A percentile compares a stretch with the other conserved stretches of the same genome.
Conservation (phyloP, 1,284 basidiomycete species). For the Marasmius fiardii region DNA sequence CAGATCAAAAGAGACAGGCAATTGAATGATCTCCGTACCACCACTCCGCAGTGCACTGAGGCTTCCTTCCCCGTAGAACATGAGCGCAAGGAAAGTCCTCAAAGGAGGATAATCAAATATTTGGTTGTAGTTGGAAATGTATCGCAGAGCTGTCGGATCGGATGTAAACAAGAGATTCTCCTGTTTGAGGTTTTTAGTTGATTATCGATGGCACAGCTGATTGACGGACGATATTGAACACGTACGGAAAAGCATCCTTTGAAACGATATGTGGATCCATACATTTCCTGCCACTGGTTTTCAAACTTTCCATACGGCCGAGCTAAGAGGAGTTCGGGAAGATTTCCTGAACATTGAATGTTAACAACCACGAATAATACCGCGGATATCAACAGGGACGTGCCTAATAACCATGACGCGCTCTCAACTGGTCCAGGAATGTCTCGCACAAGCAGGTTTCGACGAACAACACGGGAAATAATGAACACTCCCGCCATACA, state of each 20-base stretch:
- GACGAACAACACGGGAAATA: no score
- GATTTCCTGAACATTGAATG: slow-evolving; percentile 5
- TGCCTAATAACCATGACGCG: no score
- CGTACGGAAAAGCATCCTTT: slow-evolving; percentile 6
- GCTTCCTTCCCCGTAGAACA: neutral
- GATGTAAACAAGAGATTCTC: neutral
- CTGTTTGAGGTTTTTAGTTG: neutral
- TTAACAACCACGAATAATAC: neutral
- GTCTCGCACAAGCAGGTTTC: no score
- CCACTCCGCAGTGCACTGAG: neutral
- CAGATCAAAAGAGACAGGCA: no score
- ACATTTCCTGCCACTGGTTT: slow-evolving; percentile 2
- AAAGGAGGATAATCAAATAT: neutral
- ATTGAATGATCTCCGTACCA: neutral
- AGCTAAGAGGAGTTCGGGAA: slow-evolving; percentile 6
- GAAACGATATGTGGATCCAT: slow-evolving; percentile 3
- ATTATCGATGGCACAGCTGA: neutral
- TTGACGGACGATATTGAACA: neutral
- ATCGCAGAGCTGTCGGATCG: neutral
- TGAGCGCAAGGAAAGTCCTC: neutral
- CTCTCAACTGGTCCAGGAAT: no score
- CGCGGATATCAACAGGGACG: no score
- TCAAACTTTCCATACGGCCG: slow-evolving; percentile 5
- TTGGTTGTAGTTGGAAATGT: neutral
- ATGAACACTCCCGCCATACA: no score